Evolutionary conservation across 2,329 filamentous ascomycete species (phyloP), one percentile per base, ranked within the genome.

Genomic region (Lecanosticta acicola): DNA sequence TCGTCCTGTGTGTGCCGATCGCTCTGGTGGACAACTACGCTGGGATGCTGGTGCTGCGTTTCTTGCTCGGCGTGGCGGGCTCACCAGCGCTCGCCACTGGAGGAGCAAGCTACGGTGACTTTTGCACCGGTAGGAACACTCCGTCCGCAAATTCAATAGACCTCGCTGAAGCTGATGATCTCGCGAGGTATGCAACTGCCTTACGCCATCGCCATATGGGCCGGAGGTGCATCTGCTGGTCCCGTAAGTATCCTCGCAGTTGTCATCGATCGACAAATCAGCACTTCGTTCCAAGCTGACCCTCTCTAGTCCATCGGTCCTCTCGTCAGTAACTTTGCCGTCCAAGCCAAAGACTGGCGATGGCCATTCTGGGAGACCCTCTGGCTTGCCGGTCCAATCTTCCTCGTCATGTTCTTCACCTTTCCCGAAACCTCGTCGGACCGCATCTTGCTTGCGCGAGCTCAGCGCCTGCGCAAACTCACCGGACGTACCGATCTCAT

Each of bases 11-110:
- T 11, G 40, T 48, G 10, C 20, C 34, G 13, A 26, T 43, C 2
- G 39, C 41, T n/a, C 16, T 46, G n/a, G 80, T 51, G 17, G 17
- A 44, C 17, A 53, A 39, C 38, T 49, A 36, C n/a, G 18, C 43
- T 20, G 47, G 46, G 3, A 37, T 58, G 56, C 43, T 87, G 58
- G 77, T 83, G 1, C 59, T 71, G 4, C 74, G 81, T 1, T 84
- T 84, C 64, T 64, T 84, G 2, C 77, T 79, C 49, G 81, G 80
- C 1, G 81, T 84, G 70, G 80, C 83, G 53, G 80, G 80, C 4
- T 80, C 74, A 8, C 82, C 82, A 0, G 81, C 77, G 61, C 65
- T 85, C 7, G 81, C 81, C 0, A 83, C 75, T 11, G 72, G 71
- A 3, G 71, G 70, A 5, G 73, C 72, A 3, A 68, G 67, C 8